Percentiles rank a stretch among this genome's conserved stretches.
Evolutionary conservation across 148 eudicot genomes (phyloP).

Genomic region (Beta vulgaris): DNA sequence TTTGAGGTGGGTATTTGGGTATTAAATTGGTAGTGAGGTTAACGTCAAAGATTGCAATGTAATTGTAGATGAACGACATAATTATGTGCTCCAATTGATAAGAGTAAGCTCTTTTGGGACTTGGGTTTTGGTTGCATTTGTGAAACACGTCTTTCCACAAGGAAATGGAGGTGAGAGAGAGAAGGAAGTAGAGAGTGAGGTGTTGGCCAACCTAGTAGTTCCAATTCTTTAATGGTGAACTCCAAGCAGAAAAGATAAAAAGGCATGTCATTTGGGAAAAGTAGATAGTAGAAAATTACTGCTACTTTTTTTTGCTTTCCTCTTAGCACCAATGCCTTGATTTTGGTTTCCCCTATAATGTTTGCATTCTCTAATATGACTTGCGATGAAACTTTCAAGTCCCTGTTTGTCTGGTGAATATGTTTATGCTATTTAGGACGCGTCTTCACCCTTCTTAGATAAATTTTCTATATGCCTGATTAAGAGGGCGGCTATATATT

Average conservation of each 20-base stretch:
- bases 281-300: slow-evolving; percentile 3
- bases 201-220: slow-evolving; percentile 18
- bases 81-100: too few relatives aligned
- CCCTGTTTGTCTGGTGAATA: slow-evolving; percentile 1
- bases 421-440: background rate
- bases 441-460: background rate
- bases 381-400: background rate
- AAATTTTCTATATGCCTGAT: background rate
- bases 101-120: too few relatives aligned
- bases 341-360: slow-evolving; percentile 1
- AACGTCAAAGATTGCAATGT: too few relatives aligned
- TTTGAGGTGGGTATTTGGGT: too few relatives aligned
- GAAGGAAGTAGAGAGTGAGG: slow-evolving; percentile 23
- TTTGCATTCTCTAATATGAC: background rate
- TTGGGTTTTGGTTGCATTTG: too few relatives aligned
- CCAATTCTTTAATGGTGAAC: slow-evolving; percentile 27
- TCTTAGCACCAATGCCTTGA: slow-evolving; percentile 4
- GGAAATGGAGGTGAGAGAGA: slow-evolving; percentile 36
- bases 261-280: slow-evolving; percentile 5
- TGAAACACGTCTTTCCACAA: too few relatives aligned
- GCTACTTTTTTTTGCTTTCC: background rate
- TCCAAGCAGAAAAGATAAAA: slow-evolving; percentile 18
- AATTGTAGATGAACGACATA: too few relatives aligned
- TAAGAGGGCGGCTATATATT: background rate
- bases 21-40: too few relatives aligned